phyloP scores from a whole-genome alignment of 2,329 filamentous ascomycete genomes.

The Dactylellina drechsleri region DNA sequence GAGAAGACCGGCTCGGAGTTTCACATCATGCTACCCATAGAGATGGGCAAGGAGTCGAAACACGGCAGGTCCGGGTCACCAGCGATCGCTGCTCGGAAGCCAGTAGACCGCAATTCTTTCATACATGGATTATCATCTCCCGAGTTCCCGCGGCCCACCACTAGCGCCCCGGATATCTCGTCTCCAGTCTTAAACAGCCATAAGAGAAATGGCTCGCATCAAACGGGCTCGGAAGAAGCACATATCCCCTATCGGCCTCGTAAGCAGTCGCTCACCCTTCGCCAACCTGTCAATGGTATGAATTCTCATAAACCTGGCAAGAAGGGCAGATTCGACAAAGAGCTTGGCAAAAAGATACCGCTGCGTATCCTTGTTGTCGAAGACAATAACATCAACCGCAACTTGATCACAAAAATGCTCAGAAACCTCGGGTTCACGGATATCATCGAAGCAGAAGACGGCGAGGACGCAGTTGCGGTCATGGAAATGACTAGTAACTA shows the following conservation, averaged over 20 bases:
- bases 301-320: slow-evolving; percentile 3
- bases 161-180: slow-evolving; percentile 31
- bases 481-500: slow-evolving; percentile 65
- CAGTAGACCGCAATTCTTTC: slow-evolving; percentile 42
- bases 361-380: slow-evolving; percentile 76
- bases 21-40: slow-evolving; percentile 73
- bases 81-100: slow-evolving; percentile 46
- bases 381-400: slow-evolving; percentile 78
- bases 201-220: slow-evolving; percentile 28
- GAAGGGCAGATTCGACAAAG: slow-evolving; percentile 65
- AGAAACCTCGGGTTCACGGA: slow-evolving; percentile 73
- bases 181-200: slow-evolving; percentile 42
- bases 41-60: slow-evolving; percentile 48
- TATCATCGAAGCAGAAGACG: slow-evolving; percentile 74
- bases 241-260: slow-evolving; percentile 43
- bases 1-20: slow-evolving; percentile 74
- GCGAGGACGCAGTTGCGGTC: slow-evolving; percentile 72
- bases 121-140: slow-evolving; percentile 44
- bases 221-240: slow-evolving; percentile 23
- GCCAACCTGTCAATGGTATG: slow-evolving; percentile 49
- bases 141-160: slow-evolving; percentile 41
- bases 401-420: slow-evolving; percentile 74
- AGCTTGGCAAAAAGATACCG: slow-evolving; percentile 70
- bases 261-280: slow-evolving; percentile 58
- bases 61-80: slow-evolving; percentile 46